A percentile compares a stretch with the other conserved stretches of the same genome.
These are phyloP conservation scores for Wickerhamomyces xylosicus DNA, from an alignment of 805 yeast genomes.

Conservation along the genomic window DNA sequence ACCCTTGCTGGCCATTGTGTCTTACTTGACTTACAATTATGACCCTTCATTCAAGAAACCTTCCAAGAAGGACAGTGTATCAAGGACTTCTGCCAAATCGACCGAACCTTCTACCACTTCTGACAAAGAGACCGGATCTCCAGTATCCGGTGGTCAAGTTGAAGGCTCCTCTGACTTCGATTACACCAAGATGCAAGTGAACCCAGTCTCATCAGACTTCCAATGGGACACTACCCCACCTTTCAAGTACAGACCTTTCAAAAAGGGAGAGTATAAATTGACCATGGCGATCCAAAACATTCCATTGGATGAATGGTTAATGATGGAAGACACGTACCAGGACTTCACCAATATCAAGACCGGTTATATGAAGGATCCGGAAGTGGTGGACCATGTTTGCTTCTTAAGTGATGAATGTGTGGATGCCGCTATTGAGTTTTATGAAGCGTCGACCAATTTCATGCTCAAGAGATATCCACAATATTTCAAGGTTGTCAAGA, in stretches of 20 bases:
- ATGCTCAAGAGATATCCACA: slow-evolving; percentile 17
- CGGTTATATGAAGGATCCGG: slow-evolving; percentile 23
- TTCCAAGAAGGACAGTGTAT: not conserved
- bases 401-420: slow-evolving; percentile 21
- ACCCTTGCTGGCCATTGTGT: not conserved
- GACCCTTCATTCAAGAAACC: not conserved
- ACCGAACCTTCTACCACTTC: not conserved
- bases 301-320: slow-evolving; percentile 43
- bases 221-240: slow-evolving; percentile 36
- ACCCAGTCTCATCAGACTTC: slow-evolving; percentile 26
- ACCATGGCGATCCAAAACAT: slow-evolving; percentile 51
- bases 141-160: not conserved
- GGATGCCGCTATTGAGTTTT: slow-evolving; percentile 16
- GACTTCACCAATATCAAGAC: slow-evolving; percentile 30
- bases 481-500: slow-evolving; percentile 11
- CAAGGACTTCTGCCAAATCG: not conserved
- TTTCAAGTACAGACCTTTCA: slow-evolving; percentile 45
- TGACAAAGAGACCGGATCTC: not conserved
- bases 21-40: not conserved
- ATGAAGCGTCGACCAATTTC: slow-evolving; percentile 14
- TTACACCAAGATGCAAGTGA: slow-evolving; percentile 6
- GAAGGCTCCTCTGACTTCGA: not conserved
- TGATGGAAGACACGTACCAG: slow-evolving; percentile 51
- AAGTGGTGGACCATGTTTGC: slow-evolving; percentile 23
- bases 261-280: slow-evolving; percentile 45